A percentile compares a stretch with the other conserved stretches of the same genome.
These are phyloP conservation scores for Vigna hirtella DNA, from an alignment of 306 rosid genomes.

Conservation along the genomic window DNA sequence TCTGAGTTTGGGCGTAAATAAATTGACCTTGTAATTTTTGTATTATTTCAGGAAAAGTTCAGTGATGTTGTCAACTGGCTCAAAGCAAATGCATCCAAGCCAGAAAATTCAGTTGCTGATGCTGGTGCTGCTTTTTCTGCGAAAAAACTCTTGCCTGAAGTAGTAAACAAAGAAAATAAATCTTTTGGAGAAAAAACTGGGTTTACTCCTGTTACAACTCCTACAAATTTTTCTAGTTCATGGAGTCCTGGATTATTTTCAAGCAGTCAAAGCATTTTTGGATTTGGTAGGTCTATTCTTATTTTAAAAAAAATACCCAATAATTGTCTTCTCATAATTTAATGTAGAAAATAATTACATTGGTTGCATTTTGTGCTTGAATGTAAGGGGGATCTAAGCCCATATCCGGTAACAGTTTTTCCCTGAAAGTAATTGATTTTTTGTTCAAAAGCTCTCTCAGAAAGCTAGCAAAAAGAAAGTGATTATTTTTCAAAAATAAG, in stretches of 20 bases:
- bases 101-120: constrained; percentile 55
- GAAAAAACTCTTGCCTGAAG: constrained; percentile 56
- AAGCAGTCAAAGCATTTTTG: constrained; percentile 51
- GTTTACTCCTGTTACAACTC: constrained; percentile 53
- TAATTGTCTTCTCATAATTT: constrained; percentile 15
- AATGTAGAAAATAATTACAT: background rate
- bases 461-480: background rate
- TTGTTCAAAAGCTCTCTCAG: background rate
- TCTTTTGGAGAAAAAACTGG: constrained; percentile 58
- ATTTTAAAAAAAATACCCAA: background rate
- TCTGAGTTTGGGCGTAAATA: constrained; percentile 33
- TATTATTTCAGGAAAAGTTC: constrained; percentile 79
- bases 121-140: constrained; percentile 51
- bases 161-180: constrained; percentile 54
- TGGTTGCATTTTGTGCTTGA: constrained; percentile 37
- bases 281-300: constrained; percentile 62
- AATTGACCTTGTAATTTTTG: constrained; percentile 36
- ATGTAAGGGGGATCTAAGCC: background rate
- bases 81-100: constrained; percentile 71
- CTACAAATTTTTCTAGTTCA: constrained; percentile 53
- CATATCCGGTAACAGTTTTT: background rate
- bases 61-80: constrained; percentile 94
- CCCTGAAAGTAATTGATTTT: background rate
- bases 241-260: constrained; percentile 73
- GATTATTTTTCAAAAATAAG: background rate